phyloP scores from a whole-genome alignment of 2,329 filamentous ascomycete genomes.

The Botrytis sinoallii region DNA sequence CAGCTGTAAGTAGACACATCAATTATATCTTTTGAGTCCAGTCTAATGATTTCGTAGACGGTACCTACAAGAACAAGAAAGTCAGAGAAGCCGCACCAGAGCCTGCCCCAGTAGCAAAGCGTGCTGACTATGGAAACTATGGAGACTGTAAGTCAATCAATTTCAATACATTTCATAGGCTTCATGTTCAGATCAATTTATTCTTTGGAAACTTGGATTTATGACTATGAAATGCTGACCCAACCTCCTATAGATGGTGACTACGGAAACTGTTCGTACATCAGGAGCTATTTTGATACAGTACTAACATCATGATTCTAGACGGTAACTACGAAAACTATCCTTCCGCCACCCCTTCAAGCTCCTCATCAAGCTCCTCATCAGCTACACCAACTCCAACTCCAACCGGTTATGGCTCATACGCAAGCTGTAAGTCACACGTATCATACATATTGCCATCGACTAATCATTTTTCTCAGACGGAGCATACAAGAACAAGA shows the following conservation, averaged over 20 bases:
- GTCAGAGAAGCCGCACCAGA: conserved; percentile 3
- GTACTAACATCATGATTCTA: conserved; percentile 1
- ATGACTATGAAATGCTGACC: conserved; percentile 13
- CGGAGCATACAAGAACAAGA: conserved; percentile 18
- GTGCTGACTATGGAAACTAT: conserved; percentile 13
- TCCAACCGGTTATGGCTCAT: conserved; percentile 21
- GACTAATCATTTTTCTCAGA: background rate
- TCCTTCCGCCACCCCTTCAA: background rate
- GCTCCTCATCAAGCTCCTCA: background rate
- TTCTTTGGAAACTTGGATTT: background rate
- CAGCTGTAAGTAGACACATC: background rate
- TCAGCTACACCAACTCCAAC: background rate
- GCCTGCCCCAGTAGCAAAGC: conserved; percentile 1
- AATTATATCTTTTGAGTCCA: background rate
- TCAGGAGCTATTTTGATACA: background rate
- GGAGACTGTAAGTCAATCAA: conserved; percentile 6
- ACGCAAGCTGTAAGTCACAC: conserved; percentile 17
- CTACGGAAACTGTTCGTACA: conserved; percentile 10
- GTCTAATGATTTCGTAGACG: background rate
- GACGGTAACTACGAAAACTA: conserved; percentile 16
- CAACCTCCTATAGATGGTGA: conserved; percentile 9
- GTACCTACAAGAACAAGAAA: conserved; percentile 2
- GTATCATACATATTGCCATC: background rate
- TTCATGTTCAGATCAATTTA: background rate
- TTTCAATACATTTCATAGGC: background rate